Base-by-base conservation (phyloP, 306 rosid species). In the Casuarina cunninghamiana region DNA sequence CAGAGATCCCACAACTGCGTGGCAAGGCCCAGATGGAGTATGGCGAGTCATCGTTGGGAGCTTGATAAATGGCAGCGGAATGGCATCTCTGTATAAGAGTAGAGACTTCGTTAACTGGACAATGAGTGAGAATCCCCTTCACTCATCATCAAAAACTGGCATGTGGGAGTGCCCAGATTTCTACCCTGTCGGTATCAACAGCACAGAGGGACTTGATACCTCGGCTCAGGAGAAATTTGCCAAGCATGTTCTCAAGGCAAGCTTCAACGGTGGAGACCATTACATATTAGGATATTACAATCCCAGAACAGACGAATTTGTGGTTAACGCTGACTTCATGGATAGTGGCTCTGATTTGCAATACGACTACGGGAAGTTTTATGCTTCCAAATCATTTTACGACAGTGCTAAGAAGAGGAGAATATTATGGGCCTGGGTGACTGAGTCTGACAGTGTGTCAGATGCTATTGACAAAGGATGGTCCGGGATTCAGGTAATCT, bases 401-500 rank as follows among this genome's bases (percentile, higher is more conserved):
- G 89, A 90, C 53, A 3, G 75, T 75, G 74, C 81, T 19, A 90
- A 87, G 76, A 86, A 75, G 41, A 84, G 89, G 69, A 83, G 90
- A 66, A 70, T 90, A 77, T 53, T 90, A 39, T 90, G 90, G 92
- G 92, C 82, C 51, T 86, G 90, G 89, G 60, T 89, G 49, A 69
- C 21, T 2, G 87, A 82, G 73, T 82, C 83, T 37, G 89, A 83
- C 57, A 77, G 83, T 10, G 46, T 19, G 11, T 79, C 76, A 38
- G 88, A 87, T 79, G 93, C 81, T 58, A 80, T 77, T 57, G 57
- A 58, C 42, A 90, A 88, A 86, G 94, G 90, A 71, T 91, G 97
- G 97, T 86, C 94, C 17, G 97, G 97, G 43, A 62, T 91, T 60
- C 94, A 89, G 93, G 94, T 91, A 85, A 37, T 21, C 48, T 37